These are phyloP conservation scores for Hypoxylon sp. DNA, from an alignment of 2,329 filamentous ascomycete genomes.

Conservation along the genomic window DNA sequence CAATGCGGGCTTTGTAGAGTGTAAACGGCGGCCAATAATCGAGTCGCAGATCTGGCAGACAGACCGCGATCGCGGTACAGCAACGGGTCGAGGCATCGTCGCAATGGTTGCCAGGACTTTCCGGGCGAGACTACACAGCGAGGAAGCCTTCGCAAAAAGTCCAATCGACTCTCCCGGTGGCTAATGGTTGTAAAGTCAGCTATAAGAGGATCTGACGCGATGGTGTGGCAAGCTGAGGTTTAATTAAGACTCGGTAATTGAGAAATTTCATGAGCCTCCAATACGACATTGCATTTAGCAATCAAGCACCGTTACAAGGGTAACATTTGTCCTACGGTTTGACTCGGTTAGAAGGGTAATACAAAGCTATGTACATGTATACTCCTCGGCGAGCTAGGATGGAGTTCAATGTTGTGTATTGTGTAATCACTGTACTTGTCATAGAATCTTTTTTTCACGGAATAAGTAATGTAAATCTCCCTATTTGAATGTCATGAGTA, in stretches of 20 bases:
- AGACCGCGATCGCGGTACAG: slow-evolving; percentile 42
- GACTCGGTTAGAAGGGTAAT: slow-evolving; percentile 3
- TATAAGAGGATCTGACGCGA: slow-evolving; percentile 1
- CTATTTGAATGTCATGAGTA: not conserved
- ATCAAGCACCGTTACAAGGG: not conserved
- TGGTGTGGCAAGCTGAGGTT: slow-evolving; percentile 27
- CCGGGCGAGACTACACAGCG: not conserved
- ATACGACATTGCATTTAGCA: slow-evolving; percentile 30
- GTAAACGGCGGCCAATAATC: slow-evolving; percentile 46
- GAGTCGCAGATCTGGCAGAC: slow-evolving; percentile 55
- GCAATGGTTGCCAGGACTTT: not conserved
- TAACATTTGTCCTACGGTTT: not conserved
- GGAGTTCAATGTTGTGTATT: not conserved
- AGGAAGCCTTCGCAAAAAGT: not conserved
- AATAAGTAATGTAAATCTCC: not conserved
- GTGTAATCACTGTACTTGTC: not conserved
- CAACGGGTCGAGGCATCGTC: slow-evolving; percentile 48
- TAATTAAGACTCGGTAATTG: slow-evolving; percentile 29
- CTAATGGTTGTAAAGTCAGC: not conserved
- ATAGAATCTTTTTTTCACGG: not conserved
- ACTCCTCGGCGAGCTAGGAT: not conserved
- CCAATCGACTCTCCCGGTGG: not conserved
- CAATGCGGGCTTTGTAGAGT: slow-evolving; percentile 39
- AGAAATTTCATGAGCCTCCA: slow-evolving; percentile 13
- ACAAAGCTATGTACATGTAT: not conserved